phyloP scores from a whole-genome alignment of 192 early-diverging fungal species.

The Mortierella hygrophila region DNA sequence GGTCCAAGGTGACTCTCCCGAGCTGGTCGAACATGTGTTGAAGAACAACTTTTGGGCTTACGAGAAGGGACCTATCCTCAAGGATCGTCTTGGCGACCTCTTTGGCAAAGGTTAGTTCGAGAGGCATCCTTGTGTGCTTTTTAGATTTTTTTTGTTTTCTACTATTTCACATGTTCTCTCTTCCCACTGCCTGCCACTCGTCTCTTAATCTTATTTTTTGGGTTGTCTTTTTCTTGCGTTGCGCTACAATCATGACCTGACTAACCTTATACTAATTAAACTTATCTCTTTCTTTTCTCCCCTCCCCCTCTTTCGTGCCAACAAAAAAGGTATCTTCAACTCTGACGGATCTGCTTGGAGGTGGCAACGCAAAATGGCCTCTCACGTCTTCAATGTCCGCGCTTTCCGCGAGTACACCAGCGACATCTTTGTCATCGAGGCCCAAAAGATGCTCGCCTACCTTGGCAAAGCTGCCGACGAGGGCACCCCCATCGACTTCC shows the following conservation, averaged over 20 bases:
- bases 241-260: not conserved
- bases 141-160: not conserved
- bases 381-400: slow-evolving; percentile 31
- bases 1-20: slow-evolving; percentile 30
- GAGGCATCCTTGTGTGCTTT: not conserved
- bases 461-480: slow-evolving; percentile 28
- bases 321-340: slow-evolving; percentile 16
- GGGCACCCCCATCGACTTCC: slow-evolving; percentile 54
- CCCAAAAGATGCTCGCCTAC: slow-evolving; percentile 20
- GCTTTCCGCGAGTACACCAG: slow-evolving; percentile 43
- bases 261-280: no score
- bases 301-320: not conserved
- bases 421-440: slow-evolving; percentile 29
- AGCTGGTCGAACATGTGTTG: slow-evolving; percentile 24
- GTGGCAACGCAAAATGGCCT: slow-evolving; percentile 36
- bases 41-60: slow-evolving; percentile 48
- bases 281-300: not conserved
- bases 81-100: slow-evolving; percentile 10
- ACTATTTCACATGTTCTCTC: not conserved
- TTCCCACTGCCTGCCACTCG: not conserved
- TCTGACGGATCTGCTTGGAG: slow-evolving; percentile 31
- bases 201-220: not conserved
- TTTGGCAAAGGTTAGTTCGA: slow-evolving; percentile 19
- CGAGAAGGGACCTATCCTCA: slow-evolving; percentile 18
- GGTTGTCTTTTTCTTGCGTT: not conserved